Base-by-base conservation (phyloP, 108 stramenopile species). In the Licmophora abbreviata region DNA sequence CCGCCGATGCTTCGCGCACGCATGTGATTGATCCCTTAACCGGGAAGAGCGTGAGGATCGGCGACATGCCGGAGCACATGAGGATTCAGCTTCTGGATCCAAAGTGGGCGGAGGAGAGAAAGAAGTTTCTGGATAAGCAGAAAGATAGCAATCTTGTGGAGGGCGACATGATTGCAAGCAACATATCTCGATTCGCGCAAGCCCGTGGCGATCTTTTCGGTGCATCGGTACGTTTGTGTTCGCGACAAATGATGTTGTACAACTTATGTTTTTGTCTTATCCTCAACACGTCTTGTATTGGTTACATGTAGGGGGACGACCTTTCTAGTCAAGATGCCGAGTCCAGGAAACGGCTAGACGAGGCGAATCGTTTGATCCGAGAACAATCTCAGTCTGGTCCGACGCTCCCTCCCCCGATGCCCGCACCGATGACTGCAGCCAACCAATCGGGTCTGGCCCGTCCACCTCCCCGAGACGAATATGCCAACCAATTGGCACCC, bases 11-110 rank as follows among this genome's bases (percentile, higher is more conserved):
- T 1, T 63, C 76, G 21, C 37, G 55, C 1, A 77, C 80, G 0
- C 75, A 79, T 41, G 88, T 95, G 36, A 76, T 95, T 34, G 95
- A 99, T 60, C 97, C 97, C 12, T 81, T 97, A 28, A 92, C 89
- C 20, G 94, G 94, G 1, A 87, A 92, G 64, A 81, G 68, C 24
- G 75, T 99, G 4, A 62, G 88, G 10, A 70, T 94, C 0, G 66
- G 73, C 18, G 81, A 95, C 32, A 63, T 96, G 76, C 67, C 85
- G 9, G 97, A 99, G 58, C 96, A 97, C 66, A 90, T 99, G 95
- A 84, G 97, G 23, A 96, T 99, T 61, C 96, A 97, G 60, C 71
- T 97, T 9, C 44, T 99, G 42, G 97, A 99, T 76, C 95, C 97
- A 0, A 95, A 91, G 70, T 92, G 93, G 79, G 88, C 89, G 32